A percentile compares a stretch with the other conserved stretches of the same genome.
Conservation (phyloP, 192 early-diverging fungal species). For the Diversispora epigaea region DNA sequence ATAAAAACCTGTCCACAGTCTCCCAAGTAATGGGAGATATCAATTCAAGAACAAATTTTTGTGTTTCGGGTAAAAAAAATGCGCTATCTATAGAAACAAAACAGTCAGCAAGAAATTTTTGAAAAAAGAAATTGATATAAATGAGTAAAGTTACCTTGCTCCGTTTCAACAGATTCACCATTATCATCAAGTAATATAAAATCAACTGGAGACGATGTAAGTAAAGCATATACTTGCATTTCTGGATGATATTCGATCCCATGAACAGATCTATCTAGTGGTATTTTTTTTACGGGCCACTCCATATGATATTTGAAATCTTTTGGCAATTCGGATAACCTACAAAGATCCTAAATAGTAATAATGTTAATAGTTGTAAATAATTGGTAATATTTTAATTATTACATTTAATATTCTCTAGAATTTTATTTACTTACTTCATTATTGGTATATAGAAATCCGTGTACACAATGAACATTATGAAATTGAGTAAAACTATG, state of each 20-base stretch:
- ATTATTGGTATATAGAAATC: constrained; percentile 72
- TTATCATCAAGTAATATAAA: constrained; percentile 77
- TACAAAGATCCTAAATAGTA: constrained; percentile 52
- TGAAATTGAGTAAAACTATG: constrained; percentile 73
- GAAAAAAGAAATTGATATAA: background rate
- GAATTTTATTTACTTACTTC: constrained; percentile 48
- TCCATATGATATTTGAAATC: constrained; percentile 72
- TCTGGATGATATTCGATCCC: constrained; percentile 81
- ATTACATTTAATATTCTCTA: too few relatives aligned
- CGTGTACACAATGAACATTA: constrained; percentile 72
- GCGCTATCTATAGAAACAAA: constrained; percentile 37
- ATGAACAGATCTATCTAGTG: constrained; percentile 64
- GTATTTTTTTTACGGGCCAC: constrained; percentile 75
- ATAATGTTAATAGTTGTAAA: too few relatives aligned
- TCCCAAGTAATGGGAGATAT: constrained; percentile 96
- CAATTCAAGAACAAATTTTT: constrained; percentile 75
- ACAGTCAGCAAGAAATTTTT: background rate
- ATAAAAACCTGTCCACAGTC: constrained; percentile 70
- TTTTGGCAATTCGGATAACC: constrained; percentile 64
- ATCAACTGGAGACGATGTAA: constrained; percentile 62
- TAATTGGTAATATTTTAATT: too few relatives aligned
- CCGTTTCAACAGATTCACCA: constrained; percentile 46
- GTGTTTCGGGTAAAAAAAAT: constrained; percentile 60
- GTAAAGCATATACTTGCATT: constrained; percentile 78
- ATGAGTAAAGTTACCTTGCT: constrained; percentile 19